Percentiles rank a stretch among this genome's conserved stretches.
These are phyloP conservation scores for Clavispora carvajalis DNA, from an alignment of 805 yeast genomes.

Conservation along the genomic window DNA sequence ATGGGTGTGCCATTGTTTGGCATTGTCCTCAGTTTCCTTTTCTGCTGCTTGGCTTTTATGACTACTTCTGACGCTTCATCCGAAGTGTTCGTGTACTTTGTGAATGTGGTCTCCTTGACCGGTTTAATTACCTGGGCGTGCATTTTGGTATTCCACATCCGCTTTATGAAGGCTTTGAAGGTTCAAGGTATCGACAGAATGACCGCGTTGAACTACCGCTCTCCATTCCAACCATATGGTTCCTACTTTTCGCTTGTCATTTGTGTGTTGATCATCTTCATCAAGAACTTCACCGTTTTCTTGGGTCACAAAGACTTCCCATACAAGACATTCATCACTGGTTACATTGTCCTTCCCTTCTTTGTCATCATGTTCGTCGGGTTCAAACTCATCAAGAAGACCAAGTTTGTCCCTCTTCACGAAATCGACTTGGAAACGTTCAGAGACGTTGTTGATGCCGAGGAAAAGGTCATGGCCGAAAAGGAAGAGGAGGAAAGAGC, in stretches of 20 bases:
- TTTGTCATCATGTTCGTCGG: conserved; percentile 51
- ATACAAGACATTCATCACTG: conserved; percentile 66
- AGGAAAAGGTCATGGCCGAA: conserved; percentile 37
- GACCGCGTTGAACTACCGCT: conserved; percentile 48
- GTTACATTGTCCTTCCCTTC: conserved; percentile 71
- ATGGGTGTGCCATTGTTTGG: conserved; percentile 70
- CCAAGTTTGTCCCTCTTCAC: conserved; percentile 43
- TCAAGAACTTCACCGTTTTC: conserved; percentile 66
- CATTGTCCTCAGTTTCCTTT: conserved; percentile 43
- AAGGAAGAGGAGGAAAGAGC: conserved; percentile 32
- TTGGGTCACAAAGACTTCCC: conserved; percentile 43
- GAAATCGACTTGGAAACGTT: conserved; percentile 60
- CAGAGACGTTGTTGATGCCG: conserved; percentile 51
- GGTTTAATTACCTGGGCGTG: conserved; percentile 74
- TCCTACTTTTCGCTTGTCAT: conserved; percentile 52
- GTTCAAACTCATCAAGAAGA: conserved; percentile 51
- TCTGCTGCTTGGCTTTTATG: conserved; percentile 69
- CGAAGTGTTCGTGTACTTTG: conserved; percentile 61
- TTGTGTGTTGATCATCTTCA: conserved; percentile 51
- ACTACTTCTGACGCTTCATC: conserved; percentile 53
- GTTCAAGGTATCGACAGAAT: conserved; percentile 61
- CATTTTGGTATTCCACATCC: conserved; percentile 61
- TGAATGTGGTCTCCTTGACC: conserved; percentile 70
- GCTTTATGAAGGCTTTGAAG: conserved; percentile 58
- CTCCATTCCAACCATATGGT: conserved; percentile 70